Evolutionary conservation across 1,284 basidiomycete genomes (phyloP), one percentile per base, ranked within the genome.

Genomic region (Peniophora sp.): DNA sequence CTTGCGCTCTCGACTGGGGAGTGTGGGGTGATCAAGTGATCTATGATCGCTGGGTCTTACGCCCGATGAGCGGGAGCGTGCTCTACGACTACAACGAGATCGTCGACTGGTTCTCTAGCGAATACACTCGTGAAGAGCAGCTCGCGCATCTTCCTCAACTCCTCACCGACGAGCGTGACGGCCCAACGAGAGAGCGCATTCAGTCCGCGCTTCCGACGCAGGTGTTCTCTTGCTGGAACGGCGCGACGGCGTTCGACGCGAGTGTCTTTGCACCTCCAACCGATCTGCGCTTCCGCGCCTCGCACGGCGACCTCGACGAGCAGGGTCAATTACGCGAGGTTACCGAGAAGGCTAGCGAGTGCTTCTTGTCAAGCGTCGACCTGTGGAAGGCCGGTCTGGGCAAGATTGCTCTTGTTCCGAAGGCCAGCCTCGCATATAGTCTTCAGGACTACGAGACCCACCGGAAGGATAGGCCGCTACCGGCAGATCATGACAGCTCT

Each of bases 331-430:
- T 22, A 24, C 15, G 22, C 12, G 23, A 45, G 15, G 20, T 45
- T 3, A 45, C 18, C n/a, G 43, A 45, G 43, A 22, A 23, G 43
- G 43, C 43, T 10, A 45, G 43, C 43, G 43, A 45, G 43, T 45
- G 43, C n/a, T 45, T 45, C 23, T 22, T 45, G 43, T 45, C 43
- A 10, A 45, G 43, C 43, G 43, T 45, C 43, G 43, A 45, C 23
- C 23, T 45, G 10, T 45, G 43, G 43, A 45, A 45, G 23, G 20
- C 15, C 10, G 43, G 43, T 9, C n/a, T 23, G 14, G 43, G 43
- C 17, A 45, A 45, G 43, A 45, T 45, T n/a, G 14, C 22, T 10
- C 18, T 45, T 3, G 43, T 45, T 10, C 43, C 43, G 43, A 22
- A 24, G 14, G 43, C 43, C 14, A 45, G 43, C 23, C n/a, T 45